Percentiles rank a stretch among this genome's conserved stretches.
Conservation (phyloP, 441 rosid genomes). For the Erysimum cheiri region DNA sequence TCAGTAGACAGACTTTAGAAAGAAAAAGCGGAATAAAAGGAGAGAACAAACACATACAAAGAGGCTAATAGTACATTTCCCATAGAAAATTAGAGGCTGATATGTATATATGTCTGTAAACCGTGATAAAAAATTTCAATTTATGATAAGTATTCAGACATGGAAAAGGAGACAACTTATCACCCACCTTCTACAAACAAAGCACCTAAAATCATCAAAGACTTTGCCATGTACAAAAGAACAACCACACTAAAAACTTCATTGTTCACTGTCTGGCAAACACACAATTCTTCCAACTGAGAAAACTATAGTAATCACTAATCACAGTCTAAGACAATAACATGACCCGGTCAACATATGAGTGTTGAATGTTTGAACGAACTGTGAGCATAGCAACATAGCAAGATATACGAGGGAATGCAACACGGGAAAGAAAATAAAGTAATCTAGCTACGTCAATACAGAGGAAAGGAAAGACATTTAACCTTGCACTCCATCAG, state of each 20-base stretch:
- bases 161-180: not conserved
- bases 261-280: slow-evolving; percentile 5
- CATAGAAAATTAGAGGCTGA: not conserved
- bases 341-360: slow-evolving; percentile 1
- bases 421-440: not conserved
- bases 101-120: slow-evolving; percentile 2
- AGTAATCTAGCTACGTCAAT: not conserved
- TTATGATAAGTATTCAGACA: not conserved
- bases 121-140: not conserved
- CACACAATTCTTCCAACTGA: not conserved
- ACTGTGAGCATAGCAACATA: slow-evolving; percentile 7
- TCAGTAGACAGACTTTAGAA: slow-evolving; percentile 15
- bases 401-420: not conserved
- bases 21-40: not conserved
- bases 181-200: slow-evolving; percentile 12
- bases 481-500: slow-evolving; percentile 92
- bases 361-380: not conserved
- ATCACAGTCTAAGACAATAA: not conserved
- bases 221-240: slow-evolving; percentile 4
- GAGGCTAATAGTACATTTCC: not conserved
- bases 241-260: not conserved
- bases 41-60: slow-evolving; percentile 1
- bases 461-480: slow-evolving; percentile 28
- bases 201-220: slow-evolving; percentile 18
- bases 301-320: slow-evolving; percentile 4